Percentiles rank a stretch among this genome's conserved stretches.
These are phyloP conservation scores for Gautieria morchelliformis DNA, from an alignment of 768 basidiomycete species.

Conservation along the genomic window DNA sequence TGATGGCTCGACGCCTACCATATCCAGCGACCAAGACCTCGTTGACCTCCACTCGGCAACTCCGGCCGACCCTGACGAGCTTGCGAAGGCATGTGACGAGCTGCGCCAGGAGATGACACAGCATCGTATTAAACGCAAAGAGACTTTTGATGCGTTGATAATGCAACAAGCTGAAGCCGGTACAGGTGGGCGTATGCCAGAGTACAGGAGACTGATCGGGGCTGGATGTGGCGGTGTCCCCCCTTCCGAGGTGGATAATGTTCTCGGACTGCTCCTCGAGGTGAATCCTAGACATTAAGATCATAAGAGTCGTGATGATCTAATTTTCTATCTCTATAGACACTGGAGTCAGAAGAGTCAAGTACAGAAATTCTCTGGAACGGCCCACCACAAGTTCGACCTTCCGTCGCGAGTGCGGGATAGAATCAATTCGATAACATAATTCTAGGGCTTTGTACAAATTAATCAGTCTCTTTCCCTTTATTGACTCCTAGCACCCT, in stretches of 20 bases:
- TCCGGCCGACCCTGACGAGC: slow-evolving; percentile 45
- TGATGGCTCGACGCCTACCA: slow-evolving; percentile 10
- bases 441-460: too few relatives aligned
- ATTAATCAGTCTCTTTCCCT: too few relatives aligned
- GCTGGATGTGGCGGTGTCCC: slow-evolving; percentile 84
- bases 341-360: slow-evolving; percentile 74
- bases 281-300: slow-evolving; percentile 29
- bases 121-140: slow-evolving; percentile 58
- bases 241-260: slow-evolving; percentile 79
- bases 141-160: slow-evolving; percentile 66
- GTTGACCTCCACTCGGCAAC: slow-evolving; percentile 45
- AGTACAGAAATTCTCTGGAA: slow-evolving; percentile 29
- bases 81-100: slow-evolving; percentile 46
- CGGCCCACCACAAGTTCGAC: slow-evolving; percentile 1
- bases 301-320: not conserved
- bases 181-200: slow-evolving; percentile 78
- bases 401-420: not conserved
- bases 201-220: slow-evolving; percentile 82
- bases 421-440: not conserved
- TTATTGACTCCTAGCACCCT: too few relatives aligned
- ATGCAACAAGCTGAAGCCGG: slow-evolving; percentile 83
- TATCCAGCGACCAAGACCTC: slow-evolving; percentile 34
- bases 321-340: slow-evolving; percentile 31
- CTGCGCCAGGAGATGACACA: slow-evolving; percentile 57
- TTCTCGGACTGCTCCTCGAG: slow-evolving; percentile 79